Percentiles rank a stretch among this genome's conserved stretches.
phyloP scores from a whole-genome alignment of 805 yeast species.

The Metschnikowia cerradonensis region DNA sequence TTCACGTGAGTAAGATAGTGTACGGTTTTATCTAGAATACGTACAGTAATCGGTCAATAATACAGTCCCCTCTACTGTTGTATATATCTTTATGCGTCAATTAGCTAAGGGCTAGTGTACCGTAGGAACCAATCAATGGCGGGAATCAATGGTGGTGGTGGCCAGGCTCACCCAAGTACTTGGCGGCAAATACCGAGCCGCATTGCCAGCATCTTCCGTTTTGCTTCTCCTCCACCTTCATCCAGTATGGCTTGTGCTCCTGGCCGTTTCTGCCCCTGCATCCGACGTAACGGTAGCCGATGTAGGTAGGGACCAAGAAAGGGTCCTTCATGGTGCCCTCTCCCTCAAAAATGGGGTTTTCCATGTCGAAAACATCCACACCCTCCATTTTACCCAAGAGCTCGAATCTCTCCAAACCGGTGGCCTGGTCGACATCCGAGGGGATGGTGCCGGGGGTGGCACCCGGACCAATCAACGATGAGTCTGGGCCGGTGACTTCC shows the following conservation, averaged over 20 bases:
- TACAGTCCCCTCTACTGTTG: background rate
- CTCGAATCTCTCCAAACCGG: slow-evolving; percentile 97
- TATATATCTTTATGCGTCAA: slow-evolving; percentile 7
- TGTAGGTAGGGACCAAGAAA: slow-evolving; percentile 82
- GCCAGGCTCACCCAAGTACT: slow-evolving; percentile 79
- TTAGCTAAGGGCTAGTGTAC: background rate
- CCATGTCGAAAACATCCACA: slow-evolving; percentile 86
- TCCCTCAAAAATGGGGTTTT: slow-evolving; percentile 84
- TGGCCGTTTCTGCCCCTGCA: slow-evolving; percentile 96
- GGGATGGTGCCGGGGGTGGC: slow-evolving; percentile 83
- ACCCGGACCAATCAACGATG: slow-evolving; percentile 85
- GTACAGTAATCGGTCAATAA: background rate
- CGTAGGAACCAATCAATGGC: slow-evolving; percentile 29
- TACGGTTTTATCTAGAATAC: too few species aligned
- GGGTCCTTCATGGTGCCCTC: slow-evolving; percentile 90
- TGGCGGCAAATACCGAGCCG: slow-evolving; percentile 88
- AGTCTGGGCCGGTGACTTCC: slow-evolving; percentile 72
- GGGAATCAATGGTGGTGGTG: slow-evolving; percentile 50
- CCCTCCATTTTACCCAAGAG: slow-evolving; percentile 92
- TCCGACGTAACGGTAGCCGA: slow-evolving; percentile 91
- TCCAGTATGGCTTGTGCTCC: slow-evolving; percentile 88
- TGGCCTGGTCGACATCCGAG: slow-evolving; percentile 92
- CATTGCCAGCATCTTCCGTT: slow-evolving; percentile 98
- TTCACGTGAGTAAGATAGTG: too few species aligned
- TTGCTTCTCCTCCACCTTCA: slow-evolving; percentile 77